These are phyloP conservation scores for Dothistroma septosporum DNA, from an alignment of 2,329 filamentous ascomycete genomes.

Conservation along the genomic window DNA sequence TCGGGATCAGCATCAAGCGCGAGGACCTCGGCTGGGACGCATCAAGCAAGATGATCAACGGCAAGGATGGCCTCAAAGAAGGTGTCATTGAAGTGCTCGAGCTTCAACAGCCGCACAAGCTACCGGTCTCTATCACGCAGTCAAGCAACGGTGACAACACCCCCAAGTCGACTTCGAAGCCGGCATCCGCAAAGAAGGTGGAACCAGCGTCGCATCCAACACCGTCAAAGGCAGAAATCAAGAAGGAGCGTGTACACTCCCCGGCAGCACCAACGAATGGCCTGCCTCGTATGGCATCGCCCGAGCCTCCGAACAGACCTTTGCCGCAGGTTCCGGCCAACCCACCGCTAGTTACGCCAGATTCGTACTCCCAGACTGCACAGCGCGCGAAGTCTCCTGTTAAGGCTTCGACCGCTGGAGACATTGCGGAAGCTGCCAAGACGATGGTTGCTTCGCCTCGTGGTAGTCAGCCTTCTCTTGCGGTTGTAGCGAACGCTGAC, in stretches of 20 bases:
- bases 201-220: slow-evolving; percentile 21
- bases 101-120: slow-evolving; percentile 41
- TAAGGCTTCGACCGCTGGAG: slow-evolving; percentile 7
- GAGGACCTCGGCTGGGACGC: slow-evolving; percentile 86
- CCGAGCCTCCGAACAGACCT: slow-evolving; percentile 23
- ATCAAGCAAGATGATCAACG: slow-evolving; percentile 79
- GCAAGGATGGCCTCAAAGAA: slow-evolving; percentile 69
- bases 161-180: slow-evolving; percentile 18
- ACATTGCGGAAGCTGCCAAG: slow-evolving; percentile 20
- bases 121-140: slow-evolving; percentile 15
- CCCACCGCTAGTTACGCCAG: slow-evolving; percentile 33
- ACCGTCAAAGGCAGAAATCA: slow-evolving; percentile 19
- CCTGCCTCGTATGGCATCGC: slow-evolving; percentile 15
- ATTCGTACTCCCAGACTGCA: slow-evolving; percentile 40
- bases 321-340: slow-evolving; percentile 28
- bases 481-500: slow-evolving; percentile 5
- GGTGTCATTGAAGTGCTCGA: slow-evolving; percentile 72
- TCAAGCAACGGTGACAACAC: slow-evolving; percentile 17
- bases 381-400: slow-evolving; percentile 18
- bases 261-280: slow-evolving; percentile 16
- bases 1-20: slow-evolving; percentile 79
- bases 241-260: slow-evolving; percentile 20
- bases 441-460: slow-evolving; percentile 15
- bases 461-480: slow-evolving; percentile 12
- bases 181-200: slow-evolving; percentile 21